These are phyloP conservation scores for Fistulinella prunicolor DNA, from an alignment of 768 basidiomycete species.

Conservation along the genomic window DNA sequence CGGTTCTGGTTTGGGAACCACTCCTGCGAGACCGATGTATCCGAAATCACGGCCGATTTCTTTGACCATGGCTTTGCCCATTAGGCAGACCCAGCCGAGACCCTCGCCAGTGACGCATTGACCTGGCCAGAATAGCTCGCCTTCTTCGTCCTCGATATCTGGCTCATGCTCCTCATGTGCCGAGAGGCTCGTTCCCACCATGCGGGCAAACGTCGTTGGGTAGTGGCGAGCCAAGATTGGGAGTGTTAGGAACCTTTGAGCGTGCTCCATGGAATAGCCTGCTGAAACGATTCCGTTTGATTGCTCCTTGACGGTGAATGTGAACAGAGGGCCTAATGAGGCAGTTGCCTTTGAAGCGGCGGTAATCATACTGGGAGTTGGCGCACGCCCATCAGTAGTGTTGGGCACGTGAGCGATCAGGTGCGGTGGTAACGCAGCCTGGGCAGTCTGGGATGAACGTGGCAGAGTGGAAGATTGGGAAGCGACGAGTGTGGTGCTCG, in stretches of 20 bases:
- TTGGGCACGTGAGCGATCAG: slow-evolving; percentile 28
- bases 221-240: slow-evolving; percentile 68
- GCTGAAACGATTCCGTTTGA: slow-evolving; percentile 42
- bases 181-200: slow-evolving; percentile 61
- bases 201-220: slow-evolving; percentile 71
- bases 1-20: slow-evolving; percentile 65
- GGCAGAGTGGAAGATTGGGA: slow-evolving; percentile 27
- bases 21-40: slow-evolving; percentile 67
- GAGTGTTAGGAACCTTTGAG: slow-evolving; percentile 58
- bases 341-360: slow-evolving; percentile 32
- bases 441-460: slow-evolving; percentile 24
- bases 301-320: slow-evolving; percentile 29
- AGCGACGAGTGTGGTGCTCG: slow-evolving; percentile 21
- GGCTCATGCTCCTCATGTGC: slow-evolving; percentile 73
- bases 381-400: slow-evolving; percentile 28
- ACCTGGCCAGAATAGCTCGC: slow-evolving; percentile 83
- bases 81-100: slow-evolving; percentile 81
- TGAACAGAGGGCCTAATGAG: slow-evolving; percentile 26
- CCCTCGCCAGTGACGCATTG: slow-evolving; percentile 72
- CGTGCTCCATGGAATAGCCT: slow-evolving; percentile 40
- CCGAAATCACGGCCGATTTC: slow-evolving; percentile 76
- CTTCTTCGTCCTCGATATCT: slow-evolving; percentile 82
- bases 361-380: slow-evolving; percentile 27
- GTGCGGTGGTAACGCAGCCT: slow-evolving; percentile 43
- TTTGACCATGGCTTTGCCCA: slow-evolving; percentile 84